Conservation (phyloP, 2,329 filamentous ascomycete species). For the Hirsutella rhossiliensis region DNA sequence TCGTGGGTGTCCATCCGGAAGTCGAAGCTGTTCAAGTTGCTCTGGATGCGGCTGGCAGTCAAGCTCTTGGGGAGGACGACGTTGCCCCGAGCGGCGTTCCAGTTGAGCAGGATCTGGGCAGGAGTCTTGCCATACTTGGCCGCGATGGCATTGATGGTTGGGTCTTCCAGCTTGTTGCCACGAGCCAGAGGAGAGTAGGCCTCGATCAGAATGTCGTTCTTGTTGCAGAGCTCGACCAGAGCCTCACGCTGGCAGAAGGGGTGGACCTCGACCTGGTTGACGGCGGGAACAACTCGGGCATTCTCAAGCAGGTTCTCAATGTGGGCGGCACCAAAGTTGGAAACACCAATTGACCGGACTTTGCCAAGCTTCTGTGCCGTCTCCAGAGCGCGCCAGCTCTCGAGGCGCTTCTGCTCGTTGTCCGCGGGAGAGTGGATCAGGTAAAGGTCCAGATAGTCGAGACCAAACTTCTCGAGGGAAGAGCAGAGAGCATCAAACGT, state of each 20-base stretch:
- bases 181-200: slow-evolving; percentile 42
- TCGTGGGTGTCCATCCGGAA: slow-evolving; percentile 51
- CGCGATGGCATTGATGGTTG: slow-evolving; percentile 48
- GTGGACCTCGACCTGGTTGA: slow-evolving; percentile 74
- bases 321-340: slow-evolving; percentile 66
- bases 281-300: slow-evolving; percentile 47
- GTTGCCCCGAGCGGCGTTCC: slow-evolving; percentile 65
- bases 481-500: slow-evolving; percentile 51
- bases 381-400: slow-evolving; percentile 63
- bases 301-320: slow-evolving; percentile 40
- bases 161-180: slow-evolving; percentile 36
- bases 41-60: slow-evolving; percentile 47
- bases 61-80: slow-evolving; percentile 66
- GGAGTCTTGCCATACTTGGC: slow-evolving; percentile 59
- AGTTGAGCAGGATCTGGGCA: slow-evolving; percentile 66
- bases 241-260: slow-evolving; percentile 56
- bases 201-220: slow-evolving; percentile 42
- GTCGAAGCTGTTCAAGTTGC: slow-evolving; percentile 51
- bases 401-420: slow-evolving; percentile 52
- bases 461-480: slow-evolving; percentile 50
- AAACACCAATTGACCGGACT: slow-evolving; percentile 60
- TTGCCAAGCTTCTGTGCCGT: slow-evolving; percentile 54
- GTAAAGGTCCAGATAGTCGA: slow-evolving; percentile 66
- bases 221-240: slow-evolving; percentile 42
- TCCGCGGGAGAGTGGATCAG: slow-evolving; percentile 54